Conservation (phyloP, 1,139 yeast genomes). For the Kurtzmaniella natalensis region DNA sequence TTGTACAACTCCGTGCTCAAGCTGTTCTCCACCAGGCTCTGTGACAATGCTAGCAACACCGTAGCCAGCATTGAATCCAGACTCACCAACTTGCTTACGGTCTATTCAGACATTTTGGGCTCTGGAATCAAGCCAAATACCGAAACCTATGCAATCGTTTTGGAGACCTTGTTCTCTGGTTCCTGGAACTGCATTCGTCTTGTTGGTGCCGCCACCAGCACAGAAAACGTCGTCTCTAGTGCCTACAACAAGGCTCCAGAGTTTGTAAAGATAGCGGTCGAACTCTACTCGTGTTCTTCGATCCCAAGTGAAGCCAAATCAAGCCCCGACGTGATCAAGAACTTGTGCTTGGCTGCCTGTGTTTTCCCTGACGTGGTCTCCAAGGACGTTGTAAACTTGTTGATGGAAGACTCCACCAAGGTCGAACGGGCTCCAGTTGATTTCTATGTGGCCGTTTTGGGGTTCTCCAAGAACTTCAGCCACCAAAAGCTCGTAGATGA, state of each 20-base stretch:
- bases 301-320: background rate
- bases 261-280: conserved; percentile 60
- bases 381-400: conserved; percentile 9
- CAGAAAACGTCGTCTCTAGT: conserved; percentile 18
- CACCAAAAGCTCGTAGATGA: conserved; percentile 13
- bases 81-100: conserved; percentile 57
- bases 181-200: conserved; percentile 29
- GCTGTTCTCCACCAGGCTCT: conserved; percentile 28
- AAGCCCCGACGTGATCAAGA: conserved; percentile 2
- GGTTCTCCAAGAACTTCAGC: conserved; percentile 21
- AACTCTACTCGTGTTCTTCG: conserved; percentile 26
- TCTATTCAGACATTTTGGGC: conserved; percentile 59
- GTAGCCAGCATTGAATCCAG: conserved; percentile 30
- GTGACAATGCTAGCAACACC: conserved; percentile 20
- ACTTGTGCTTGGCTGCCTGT: conserved; percentile 21
- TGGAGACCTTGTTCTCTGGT: conserved; percentile 48
- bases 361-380: conserved; percentile 26
- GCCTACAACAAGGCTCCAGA: conserved; percentile 49
- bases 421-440: conserved; percentile 2
- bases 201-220: conserved; percentile 7
- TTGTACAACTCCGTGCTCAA: conserved; percentile 34
- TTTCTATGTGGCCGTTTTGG: conserved; percentile 9
- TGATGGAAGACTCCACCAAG: background rate
- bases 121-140: conserved; percentile 47
- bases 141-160: conserved; percentile 50